Conservation (phyloP, 176 grass and related monocot species). For the Leersia perrieri region DNA sequence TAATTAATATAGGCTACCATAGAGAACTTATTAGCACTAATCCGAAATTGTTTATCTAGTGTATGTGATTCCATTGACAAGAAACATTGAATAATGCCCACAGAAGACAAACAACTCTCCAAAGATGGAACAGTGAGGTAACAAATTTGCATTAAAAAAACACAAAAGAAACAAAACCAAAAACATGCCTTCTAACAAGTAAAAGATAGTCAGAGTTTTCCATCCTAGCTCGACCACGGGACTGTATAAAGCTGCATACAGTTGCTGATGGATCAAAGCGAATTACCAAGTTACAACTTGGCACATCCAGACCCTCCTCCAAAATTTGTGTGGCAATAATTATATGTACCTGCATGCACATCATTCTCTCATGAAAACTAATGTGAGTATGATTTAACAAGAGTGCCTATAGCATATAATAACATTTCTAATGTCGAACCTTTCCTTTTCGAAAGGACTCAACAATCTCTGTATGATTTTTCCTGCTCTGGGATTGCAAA, state of each 20-base stretch:
- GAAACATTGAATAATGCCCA: background rate
- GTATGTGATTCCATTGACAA: background rate
- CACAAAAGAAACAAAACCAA: background rate
- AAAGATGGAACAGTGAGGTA: background rate
- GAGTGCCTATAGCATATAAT: background rate
- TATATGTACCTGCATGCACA: conserved; percentile 65
- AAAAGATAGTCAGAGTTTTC: conserved; percentile 70
- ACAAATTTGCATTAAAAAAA: conserved; percentile 1
- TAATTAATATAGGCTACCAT: background rate
- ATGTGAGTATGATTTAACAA: background rate
- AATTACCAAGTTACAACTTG: conserved; percentile 74
- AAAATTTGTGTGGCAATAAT: conserved; percentile 77
- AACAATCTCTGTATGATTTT: conserved; percentile 60
- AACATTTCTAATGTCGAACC: conserved; percentile 25
- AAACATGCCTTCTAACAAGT: conserved; percentile 53
- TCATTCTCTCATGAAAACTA: conserved; percentile 1
- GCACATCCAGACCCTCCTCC: conserved; percentile 88
- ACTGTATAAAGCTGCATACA: conserved; percentile 84
- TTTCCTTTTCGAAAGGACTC: conserved; percentile 61
- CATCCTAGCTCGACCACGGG: conserved; percentile 75
- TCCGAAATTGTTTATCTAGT: background rate
- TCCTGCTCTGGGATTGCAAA: conserved; percentile 46
- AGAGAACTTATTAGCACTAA: background rate
- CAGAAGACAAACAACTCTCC: background rate
- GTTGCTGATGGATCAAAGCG: conserved; percentile 71